These are phyloP conservation scores for Colletotrichum viniferum DNA, from an alignment of 2,329 filamentous ascomycete genomes.

Conservation along the genomic window DNA sequence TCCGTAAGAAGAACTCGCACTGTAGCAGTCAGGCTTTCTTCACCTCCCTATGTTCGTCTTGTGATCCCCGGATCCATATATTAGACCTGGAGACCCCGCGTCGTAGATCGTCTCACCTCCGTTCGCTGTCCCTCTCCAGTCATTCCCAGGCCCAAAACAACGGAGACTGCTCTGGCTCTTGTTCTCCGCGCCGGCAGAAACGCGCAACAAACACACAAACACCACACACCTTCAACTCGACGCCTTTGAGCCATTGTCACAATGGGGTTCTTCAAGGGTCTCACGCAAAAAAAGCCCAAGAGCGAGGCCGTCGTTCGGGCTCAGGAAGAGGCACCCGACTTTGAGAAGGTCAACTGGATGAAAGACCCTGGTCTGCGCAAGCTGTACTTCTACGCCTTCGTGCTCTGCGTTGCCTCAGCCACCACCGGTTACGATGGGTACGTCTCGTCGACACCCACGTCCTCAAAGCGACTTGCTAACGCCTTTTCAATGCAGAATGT, in stretches of 20 bases:
- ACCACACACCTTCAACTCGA: background rate
- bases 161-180: constrained; percentile 7
- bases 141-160: background rate
- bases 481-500: constrained; percentile 35
- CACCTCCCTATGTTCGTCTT: background rate
- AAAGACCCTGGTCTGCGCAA: constrained; percentile 60
- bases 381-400: constrained; percentile 57
- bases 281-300: constrained; percentile 18
- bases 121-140: background rate
- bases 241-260: background rate
- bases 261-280: constrained; percentile 16
- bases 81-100: constrained; percentile 14
- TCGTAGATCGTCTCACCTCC: background rate
- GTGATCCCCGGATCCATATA: constrained; percentile 16
- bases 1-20: background rate
- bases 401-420: constrained; percentile 59
- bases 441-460: constrained; percentile 11
- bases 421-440: constrained; percentile 63
- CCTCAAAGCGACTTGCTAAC: background rate
- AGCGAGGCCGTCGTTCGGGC: constrained; percentile 26
- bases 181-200: background rate
- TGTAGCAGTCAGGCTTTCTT: background rate
- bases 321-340: constrained; percentile 53
- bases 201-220: background rate
- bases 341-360: constrained; percentile 56